Percentiles rank a stretch among this genome's conserved stretches.
These are phyloP conservation scores for Linderina pennispora DNA, from an alignment of 192 early-diverging fungal genomes.

Conservation along the genomic window DNA sequence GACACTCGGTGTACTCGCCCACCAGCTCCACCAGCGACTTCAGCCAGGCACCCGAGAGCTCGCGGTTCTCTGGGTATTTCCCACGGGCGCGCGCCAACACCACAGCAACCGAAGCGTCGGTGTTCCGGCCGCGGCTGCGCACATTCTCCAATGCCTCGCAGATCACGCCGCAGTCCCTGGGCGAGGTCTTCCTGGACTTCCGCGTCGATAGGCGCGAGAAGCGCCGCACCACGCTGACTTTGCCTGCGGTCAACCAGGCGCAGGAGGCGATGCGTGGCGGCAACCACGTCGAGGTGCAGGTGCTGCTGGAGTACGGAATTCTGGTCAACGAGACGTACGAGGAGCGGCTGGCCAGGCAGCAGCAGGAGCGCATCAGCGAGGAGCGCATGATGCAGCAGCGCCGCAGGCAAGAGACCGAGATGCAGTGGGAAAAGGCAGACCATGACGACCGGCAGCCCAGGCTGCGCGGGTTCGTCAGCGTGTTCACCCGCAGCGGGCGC, in stretches of 20 bases:
- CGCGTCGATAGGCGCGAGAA: conserved; percentile 35
- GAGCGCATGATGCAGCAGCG: conserved; percentile 5
- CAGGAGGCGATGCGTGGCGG: conserved; percentile 45
- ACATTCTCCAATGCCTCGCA: conserved; percentile 39
- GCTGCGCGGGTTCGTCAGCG: conserved; percentile 35
- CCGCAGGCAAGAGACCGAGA: conserved; percentile 16
- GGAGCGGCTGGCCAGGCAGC: conserved; percentile 9
- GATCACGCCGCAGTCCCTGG: conserved; percentile 38
- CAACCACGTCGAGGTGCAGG: conserved; percentile 42
- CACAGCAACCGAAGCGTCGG: conserved; percentile 29
- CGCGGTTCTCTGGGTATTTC: too few species aligned
- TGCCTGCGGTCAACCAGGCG: conserved; percentile 43
- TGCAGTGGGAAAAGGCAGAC: conserved; percentile 29
- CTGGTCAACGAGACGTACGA: conserved; percentile 38
- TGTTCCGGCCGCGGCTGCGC: conserved; percentile 31
- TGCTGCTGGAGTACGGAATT: conserved; percentile 46
- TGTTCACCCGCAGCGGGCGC: conserved; percentile 42
- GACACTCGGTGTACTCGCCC: conserved; percentile 7
- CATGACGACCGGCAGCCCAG: conserved; percentile 18
- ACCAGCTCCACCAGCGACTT: too few species aligned
- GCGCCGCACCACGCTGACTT: conserved; percentile 33
- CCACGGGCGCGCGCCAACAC: conserved; percentile 33
- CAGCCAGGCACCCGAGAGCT: too few species aligned
- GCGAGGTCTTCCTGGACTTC: conserved; percentile 48
- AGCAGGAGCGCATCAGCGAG: conserved; percentile 9